Base-by-base conservation (phyloP, 2,329 filamentous ascomycete genomes). In the Arthrobotrys sinensis region DNA sequence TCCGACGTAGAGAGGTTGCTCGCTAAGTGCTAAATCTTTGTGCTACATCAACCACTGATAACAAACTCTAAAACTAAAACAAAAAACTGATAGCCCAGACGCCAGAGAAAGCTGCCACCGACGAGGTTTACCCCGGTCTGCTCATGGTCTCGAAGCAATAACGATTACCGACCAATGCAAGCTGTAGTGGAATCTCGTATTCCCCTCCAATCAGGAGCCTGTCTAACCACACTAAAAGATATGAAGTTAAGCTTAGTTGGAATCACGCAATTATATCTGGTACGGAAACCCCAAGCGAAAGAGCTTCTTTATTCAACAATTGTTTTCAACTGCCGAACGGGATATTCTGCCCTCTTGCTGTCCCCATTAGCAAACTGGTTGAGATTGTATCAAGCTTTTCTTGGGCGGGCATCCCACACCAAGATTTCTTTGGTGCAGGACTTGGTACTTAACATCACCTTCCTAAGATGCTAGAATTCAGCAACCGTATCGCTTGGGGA, bases 221-320 rank as follows among this genome's bases (percentile, higher is more conserved):
- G 65, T 66, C 36, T 14, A 65, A 76, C 65, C 72, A 55, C 72
- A 76, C 72, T 34, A 28, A 21, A 14, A 32, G n/a, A 40, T 19
- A 14, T n/a, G 55, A 57, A 38, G 16, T 32, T 16, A 38, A 38
- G 32, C 32, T 38, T 8, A 6, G 7, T 43, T 8, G 24, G 34
- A 43, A 60, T 32, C 55, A 60, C 55, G 55, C 55, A 60, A 60
- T 48, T 24, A 10, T 24, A 24, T 14, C 24, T 5, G 7, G 19
- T 1, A 28, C 55, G 34, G 55, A 40, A 43, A 4, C 52, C n/a
- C 36, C 55, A 40, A 43, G 8, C 1, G 1, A 34, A 1, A 12
- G 11, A 43, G 24, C n/a, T 12, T 38, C 12, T 1, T 38, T 6
- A 12, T 38, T 38, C 36, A 28, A 11, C 21, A 4, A 10, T 45